Conservation (phyloP, 2,329 filamentous ascomycete species). For the Fusarium sp. region DNA sequence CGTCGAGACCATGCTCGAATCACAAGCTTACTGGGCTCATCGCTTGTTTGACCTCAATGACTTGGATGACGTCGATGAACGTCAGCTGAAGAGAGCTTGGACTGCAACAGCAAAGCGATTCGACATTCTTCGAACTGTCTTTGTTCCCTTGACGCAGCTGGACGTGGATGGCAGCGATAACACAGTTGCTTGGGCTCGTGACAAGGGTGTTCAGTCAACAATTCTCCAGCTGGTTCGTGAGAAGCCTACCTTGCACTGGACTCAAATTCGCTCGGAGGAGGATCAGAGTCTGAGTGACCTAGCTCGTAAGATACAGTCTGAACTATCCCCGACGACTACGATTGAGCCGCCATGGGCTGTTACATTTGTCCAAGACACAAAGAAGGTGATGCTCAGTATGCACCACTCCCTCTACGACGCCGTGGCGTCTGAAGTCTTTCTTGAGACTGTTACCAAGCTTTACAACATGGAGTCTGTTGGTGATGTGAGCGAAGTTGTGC, state of each 20-base stretch:
- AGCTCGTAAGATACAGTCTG: slow-evolving; percentile 4
- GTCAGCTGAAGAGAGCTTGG: slow-evolving; percentile 22
- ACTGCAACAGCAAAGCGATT: slow-evolving; percentile 2
- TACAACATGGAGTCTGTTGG: slow-evolving; percentile 14
- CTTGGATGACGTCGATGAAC: slow-evolving; percentile 1
- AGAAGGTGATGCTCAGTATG: slow-evolving; percentile 28
- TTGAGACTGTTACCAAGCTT: slow-evolving; percentile 9
- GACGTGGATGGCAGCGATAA: not conserved
- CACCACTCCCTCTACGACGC: slow-evolving; percentile 25
- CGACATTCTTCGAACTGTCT: slow-evolving; percentile 23
- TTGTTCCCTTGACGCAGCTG: slow-evolving; percentile 13
- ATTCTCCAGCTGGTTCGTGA: slow-evolving; percentile 13
- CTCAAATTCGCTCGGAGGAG: not conserved
- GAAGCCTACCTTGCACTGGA: slow-evolving; percentile 9
- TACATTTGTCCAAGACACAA: not conserved
- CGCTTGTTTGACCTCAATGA: slow-evolving; percentile 22
- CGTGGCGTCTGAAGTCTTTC: not conserved
- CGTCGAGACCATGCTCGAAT: slow-evolving; percentile 28
- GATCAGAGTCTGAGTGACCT: not conserved
- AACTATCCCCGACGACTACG: slow-evolving; percentile 8
- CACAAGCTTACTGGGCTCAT: slow-evolving; percentile 28
- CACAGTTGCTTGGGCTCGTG: slow-evolving; percentile 6
- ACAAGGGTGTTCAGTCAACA: not conserved
- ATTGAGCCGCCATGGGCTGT: slow-evolving; percentile 11
- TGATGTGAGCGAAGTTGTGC: not conserved